These are phyloP conservation scores for Cocos nucifera DNA, from an alignment of 176 grass and related monocot genomes.

Conservation along the genomic window DNA sequence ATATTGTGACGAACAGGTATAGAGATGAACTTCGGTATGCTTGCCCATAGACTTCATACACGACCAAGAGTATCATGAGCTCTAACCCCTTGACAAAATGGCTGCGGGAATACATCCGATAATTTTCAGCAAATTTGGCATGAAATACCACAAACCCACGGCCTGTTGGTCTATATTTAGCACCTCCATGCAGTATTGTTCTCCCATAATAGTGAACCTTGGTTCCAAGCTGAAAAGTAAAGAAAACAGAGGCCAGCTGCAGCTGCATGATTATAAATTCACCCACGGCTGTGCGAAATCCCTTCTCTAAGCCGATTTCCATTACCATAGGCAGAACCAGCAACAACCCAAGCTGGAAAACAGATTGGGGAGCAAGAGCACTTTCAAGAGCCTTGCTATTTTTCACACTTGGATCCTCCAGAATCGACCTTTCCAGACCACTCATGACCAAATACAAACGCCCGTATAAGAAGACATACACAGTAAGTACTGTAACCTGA, in stretches of 20 bases:
- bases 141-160: slow-evolving; percentile 87
- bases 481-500: slow-evolving; percentile 85
- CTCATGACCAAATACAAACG: slow-evolving; percentile 89
- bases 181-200: slow-evolving; percentile 81
- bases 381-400: slow-evolving; percentile 76
- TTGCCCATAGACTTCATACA: slow-evolving; percentile 63
- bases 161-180: slow-evolving; percentile 75
- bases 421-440: slow-evolving; percentile 76
- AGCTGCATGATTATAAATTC: slow-evolving; percentile 98
- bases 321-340: slow-evolving; percentile 95
- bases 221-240: slow-evolving; percentile 92
- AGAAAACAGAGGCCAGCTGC: slow-evolving; percentile 86
- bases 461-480: slow-evolving; percentile 92
- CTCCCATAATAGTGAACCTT: slow-evolving; percentile 90
- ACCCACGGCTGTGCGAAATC: slow-evolving; percentile 76
- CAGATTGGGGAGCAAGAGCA: slow-evolving; percentile 78
- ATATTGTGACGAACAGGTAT: slow-evolving; percentile 74
- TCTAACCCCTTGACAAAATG: slow-evolving; percentile 95
- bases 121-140: slow-evolving; percentile 89
- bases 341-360: slow-evolving; percentile 81
- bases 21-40: slow-evolving; percentile 68
- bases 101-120: slow-evolving; percentile 88
- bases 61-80: slow-evolving; percentile 65
- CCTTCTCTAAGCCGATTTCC: slow-evolving; percentile 94
- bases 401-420: slow-evolving; percentile 59